These are phyloP conservation scores for Trifolium pratense DNA, from an alignment of 306 rosid species.

Conservation along the genomic window DNA sequence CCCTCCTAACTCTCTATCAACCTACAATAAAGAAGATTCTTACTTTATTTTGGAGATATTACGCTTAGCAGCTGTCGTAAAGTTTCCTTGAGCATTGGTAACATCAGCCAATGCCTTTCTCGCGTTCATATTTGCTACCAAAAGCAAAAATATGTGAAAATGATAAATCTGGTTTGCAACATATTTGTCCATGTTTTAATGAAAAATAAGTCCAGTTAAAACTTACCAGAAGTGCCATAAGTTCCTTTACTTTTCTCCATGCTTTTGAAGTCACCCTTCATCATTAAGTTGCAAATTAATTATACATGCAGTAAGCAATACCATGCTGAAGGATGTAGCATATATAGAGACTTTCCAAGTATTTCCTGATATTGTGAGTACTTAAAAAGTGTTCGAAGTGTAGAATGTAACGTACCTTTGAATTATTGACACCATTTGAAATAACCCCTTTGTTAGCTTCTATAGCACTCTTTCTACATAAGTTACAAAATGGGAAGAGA, in stretches of 20 bases:
- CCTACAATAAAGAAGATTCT: constrained; percentile 46
- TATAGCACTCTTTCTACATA: constrained; percentile 47
- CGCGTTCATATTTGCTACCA: constrained; percentile 49
- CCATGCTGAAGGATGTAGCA: constrained; percentile 24
- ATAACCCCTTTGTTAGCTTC: constrained; percentile 48
- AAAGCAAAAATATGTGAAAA: constrained; percentile 22
- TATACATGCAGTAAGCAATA: constrained; percentile 9
- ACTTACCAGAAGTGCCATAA: constrained; percentile 58
- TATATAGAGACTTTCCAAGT: constrained; percentile 5
- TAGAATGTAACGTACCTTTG: constrained; percentile 55
- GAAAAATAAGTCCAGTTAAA: constrained; percentile 6
- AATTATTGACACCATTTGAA: constrained; percentile 35
- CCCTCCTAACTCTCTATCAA: constrained; percentile 25
- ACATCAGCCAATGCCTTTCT: constrained; percentile 83
- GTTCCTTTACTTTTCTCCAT: constrained; percentile 56
- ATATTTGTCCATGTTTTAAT: constrained; percentile 9
- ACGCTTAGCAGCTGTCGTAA: constrained; percentile 43
- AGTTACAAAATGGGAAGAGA: constrained; percentile 33
- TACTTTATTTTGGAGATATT: constrained; percentile 62
- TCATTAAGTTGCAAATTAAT: constrained; percentile 39
- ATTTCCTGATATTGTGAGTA: constrained; percentile 14
- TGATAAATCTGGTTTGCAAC: constrained; percentile 5
- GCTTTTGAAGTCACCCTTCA: constrained; percentile 55
- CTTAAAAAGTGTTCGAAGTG: constrained; percentile 31
- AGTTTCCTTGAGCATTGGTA: constrained; percentile 62